Conservation (phyloP, 805 yeast genomes). For the Zygosaccharomyces siamensis region DNA sequence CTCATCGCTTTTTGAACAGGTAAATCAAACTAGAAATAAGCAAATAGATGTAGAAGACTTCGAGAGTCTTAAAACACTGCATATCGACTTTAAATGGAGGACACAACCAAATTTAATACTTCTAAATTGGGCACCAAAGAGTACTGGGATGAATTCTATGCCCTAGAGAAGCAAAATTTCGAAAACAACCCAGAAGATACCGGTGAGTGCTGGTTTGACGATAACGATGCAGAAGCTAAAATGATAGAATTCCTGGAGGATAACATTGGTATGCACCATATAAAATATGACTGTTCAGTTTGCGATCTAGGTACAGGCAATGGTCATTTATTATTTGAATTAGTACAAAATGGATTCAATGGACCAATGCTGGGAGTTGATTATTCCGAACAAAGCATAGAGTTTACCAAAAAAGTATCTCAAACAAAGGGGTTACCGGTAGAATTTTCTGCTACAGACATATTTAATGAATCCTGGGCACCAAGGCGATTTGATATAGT, state of each 20-base stretch:
- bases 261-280: constrained; percentile 38
- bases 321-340: constrained; percentile 77
- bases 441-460: constrained; percentile 63
- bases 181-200: constrained; percentile 71
- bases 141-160: constrained; percentile 90
- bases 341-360: constrained; percentile 58
- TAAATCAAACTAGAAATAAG: background rate
- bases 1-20: background rate
- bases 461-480: constrained; percentile 43
- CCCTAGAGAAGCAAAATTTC: constrained; percentile 67
- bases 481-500: constrained; percentile 60
- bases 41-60: background rate
- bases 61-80: background rate
- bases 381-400: constrained; percentile 75
- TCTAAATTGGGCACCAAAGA: constrained; percentile 83
- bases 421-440: constrained; percentile 37
- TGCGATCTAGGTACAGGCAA: constrained; percentile 95
- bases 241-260: constrained; percentile 68
- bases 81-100: constrained; percentile 29
- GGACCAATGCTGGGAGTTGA: constrained; percentile 72
- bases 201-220: constrained; percentile 97
- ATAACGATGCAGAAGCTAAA: constrained; percentile 84
- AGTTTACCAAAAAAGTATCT: constrained; percentile 64
- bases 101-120: constrained; percentile 50
- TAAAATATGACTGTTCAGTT: constrained; percentile 39